Percentiles rank a stretch among this genome's conserved stretches.
These are phyloP conservation scores for Penicillium canescens DNA, from an alignment of 495 filamentous ascomycete genomes.

Conservation along the genomic window DNA sequence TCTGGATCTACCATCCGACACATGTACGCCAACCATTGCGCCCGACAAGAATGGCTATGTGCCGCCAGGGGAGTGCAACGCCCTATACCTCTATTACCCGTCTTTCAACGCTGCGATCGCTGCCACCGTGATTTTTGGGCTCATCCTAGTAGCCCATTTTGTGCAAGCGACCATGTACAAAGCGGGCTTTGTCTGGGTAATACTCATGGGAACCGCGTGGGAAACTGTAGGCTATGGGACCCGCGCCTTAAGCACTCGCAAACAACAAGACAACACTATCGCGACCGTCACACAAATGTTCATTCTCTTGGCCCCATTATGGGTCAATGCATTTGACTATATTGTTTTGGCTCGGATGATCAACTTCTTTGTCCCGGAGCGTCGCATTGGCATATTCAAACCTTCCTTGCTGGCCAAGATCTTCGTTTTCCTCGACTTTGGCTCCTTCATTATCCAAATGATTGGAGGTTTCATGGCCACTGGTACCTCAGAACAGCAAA, in stretches of 20 bases:
- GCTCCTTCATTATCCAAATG: not conserved
- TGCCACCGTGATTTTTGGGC: not conserved
- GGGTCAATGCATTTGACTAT: slow-evolving; percentile 4
- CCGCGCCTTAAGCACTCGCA: not conserved
- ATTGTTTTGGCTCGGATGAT: slow-evolving; percentile 1
- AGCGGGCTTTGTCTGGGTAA: slow-evolving; percentile 1
- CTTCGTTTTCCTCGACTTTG: not conserved
- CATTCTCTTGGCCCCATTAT: slow-evolving; percentile 2
- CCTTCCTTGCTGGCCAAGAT: not conserved
- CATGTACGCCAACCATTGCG: not conserved
- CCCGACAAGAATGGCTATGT: slow-evolving; percentile 1
- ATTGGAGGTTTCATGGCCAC: not conserved
- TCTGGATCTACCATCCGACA: not conserved
- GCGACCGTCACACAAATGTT: not conserved
- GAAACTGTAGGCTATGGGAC: not conserved
- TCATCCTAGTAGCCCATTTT: not conserved
- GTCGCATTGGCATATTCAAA: not conserved
- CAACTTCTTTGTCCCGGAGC: slow-evolving; percentile 1
- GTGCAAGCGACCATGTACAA: slow-evolving; percentile 1
- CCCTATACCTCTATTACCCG: slow-evolving; percentile 1
- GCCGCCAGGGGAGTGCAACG: not conserved
- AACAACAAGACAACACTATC: not conserved
- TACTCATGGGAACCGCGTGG: slow-evolving; percentile 1
- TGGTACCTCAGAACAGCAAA: not conserved
- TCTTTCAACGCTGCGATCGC: slow-evolving; percentile 1